Base-by-base conservation (phyloP, 257 asterid species). In the Primulina tabacum region DNA sequence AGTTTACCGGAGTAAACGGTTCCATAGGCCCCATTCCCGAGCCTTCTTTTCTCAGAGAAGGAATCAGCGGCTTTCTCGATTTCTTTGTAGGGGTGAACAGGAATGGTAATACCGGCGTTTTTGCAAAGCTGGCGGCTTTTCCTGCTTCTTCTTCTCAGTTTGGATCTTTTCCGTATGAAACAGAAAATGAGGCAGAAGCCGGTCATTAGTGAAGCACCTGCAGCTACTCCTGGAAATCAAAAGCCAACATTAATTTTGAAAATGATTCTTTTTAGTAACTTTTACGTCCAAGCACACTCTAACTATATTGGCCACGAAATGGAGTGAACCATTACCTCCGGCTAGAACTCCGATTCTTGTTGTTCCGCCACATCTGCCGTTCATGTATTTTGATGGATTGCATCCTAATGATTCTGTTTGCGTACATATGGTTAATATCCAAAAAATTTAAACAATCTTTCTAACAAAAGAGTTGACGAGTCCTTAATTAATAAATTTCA, bases 331-430 rank as follows among this genome's bases (percentile, higher is more conserved):
- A 29, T 75, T 83, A 91, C 97, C 97, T 84, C 96, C 96, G 3
- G 82, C 76, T 38, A 89, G 76, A 56, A 78, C 93, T 8, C 82
- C 95, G 57, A 91, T 79, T 79, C 96, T 77, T 47, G 96, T 84
- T 64, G 90, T 89, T 72, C 93, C 96, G 75, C 96, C 96, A 81
- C 97, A 91, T 70, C 62, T 65, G 69, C 97, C 96, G 20, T 92
- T 86, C 43, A 91, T 58, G 85, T 85, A 91, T 60, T 78, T 89
- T 6, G 87, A 82, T 7, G 95, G 91, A 71, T 80, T 84, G 80
- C 97, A 91, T n/a, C 43, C 34, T 20, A 35, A 26, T 11, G 88
- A 72, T 20, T 83, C 97, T 90, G 88, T 72, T 63, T 34, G 33
- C 53, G 10, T 34, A 57, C 52, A 62, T 29, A 67, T 11, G 56